Evolutionary conservation across 1,284 basidiomycete species (phyloP), one percentile per base, ranked within the genome.

Genomic region (Heliocybe sulcata): DNA sequence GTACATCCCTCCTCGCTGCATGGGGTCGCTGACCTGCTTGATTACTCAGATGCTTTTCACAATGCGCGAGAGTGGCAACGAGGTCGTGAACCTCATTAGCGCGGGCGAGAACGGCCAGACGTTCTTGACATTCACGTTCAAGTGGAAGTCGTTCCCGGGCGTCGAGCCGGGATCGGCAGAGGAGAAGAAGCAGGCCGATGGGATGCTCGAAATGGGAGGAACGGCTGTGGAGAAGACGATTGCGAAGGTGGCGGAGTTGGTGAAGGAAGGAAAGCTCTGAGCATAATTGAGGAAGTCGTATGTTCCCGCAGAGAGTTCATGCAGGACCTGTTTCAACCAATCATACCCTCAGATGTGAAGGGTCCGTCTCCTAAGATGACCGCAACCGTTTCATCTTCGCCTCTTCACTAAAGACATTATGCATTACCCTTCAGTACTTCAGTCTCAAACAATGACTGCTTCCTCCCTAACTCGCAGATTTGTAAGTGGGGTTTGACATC

Each of bases 201-300:
- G n/a, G 14, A 26, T 25, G 47, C 6, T 8, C 20, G 25, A 49
- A 22, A 49, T 49, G 23, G 20, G 14, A 3, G 23, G 6, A 4
- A 3, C 11, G 3, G 47, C 47, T 4, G 47, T 49, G 3, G 47
- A 49, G 27, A 25, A 23, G 20, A 26, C 47, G 6, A 49, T 49
- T 29, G 27, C 14, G 20, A 20, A 49, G 27, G 47, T 49, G 23
- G 47, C 10, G 47, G 23, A 49, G 47, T 22, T 49, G 47, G 47
- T 49, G 20, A 49, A 49, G 20, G 47, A 49, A n/a, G 47, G 47
- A 14, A 49, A 49, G 47, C 22, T 49, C 6, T 49, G 38, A 42
- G 16, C 12, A 20, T 42, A 12, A 31, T 31, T n/a, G n/a, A n/a
- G n/a, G n/a, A n/a, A n/a, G n/a, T n/a, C 6, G 12, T 12, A 31